Evolutionary conservation across 768 basidiomycete species (phyloP).

Genomic region (Tylopilus rubrobrunneus): DNA sequence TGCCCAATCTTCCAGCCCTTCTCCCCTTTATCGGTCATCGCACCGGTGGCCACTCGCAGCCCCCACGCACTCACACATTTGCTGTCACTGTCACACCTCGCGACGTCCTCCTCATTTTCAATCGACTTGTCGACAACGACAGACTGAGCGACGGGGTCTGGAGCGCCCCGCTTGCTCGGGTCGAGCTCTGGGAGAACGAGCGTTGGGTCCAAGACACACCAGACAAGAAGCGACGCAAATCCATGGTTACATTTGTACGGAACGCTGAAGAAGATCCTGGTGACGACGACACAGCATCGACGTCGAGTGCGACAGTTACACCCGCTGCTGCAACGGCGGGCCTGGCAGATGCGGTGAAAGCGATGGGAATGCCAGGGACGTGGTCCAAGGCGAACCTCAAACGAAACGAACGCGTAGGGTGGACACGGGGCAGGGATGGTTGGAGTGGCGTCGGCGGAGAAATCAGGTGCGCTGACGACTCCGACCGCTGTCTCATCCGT

Average conservation of each 20-base stretch:
- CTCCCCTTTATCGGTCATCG: not conserved
- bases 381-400: slow-evolving; percentile 16
- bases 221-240: slow-evolving; percentile 6
- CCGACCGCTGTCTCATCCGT: not conserved
- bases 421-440: slow-evolving; percentile 16
- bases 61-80: slow-evolving; percentile 3
- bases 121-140: slow-evolving; percentile 56
- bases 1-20: not conserved
- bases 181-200: slow-evolving; percentile 83
- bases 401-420: slow-evolving; percentile 2
- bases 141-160: slow-evolving; percentile 60
- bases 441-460: slow-evolving; percentile 13
- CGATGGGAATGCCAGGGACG: not conserved
- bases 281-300: slow-evolving; percentile 3
- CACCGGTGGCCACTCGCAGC: not conserved
- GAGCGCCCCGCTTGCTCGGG: slow-evolving; percentile 59
- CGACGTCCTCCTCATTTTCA: slow-evolving; percentile 31
- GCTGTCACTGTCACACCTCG: slow-evolving; percentile 14
- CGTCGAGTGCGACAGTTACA: not conserved
- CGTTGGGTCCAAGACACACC: slow-evolving; percentile 39
- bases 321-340: not conserved
- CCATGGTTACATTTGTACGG: not conserved
- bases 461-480: not conserved
- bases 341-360: not conserved
- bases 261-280: slow-evolving; percentile 12